A percentile compares a stretch with the other conserved stretches of the same genome.
Conservation (phyloP, 805 yeast species). For the Lachancea sp. region DNA sequence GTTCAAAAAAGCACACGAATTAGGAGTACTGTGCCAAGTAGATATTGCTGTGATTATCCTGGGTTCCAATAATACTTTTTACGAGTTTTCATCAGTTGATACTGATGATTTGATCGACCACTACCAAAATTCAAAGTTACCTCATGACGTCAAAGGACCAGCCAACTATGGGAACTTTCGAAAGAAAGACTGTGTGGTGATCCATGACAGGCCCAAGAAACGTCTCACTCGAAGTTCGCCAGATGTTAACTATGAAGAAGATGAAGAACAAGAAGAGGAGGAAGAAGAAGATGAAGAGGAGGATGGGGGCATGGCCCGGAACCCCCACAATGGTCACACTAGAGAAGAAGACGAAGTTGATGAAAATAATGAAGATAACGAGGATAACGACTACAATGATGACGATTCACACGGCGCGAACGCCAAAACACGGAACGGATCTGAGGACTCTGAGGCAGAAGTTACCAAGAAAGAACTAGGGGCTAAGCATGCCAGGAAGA, state of each 20-base stretch:
- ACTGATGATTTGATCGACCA: constrained; percentile 44
- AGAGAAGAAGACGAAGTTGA: constrained; percentile 8
- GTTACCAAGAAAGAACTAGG: neutral
- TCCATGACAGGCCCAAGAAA: constrained; percentile 8
- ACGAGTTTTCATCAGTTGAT: constrained; percentile 74
- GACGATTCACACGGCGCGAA: constrained; percentile 5
- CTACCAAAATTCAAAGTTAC: constrained; percentile 31
- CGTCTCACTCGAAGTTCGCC: constrained; percentile 1
- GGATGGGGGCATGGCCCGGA: neutral
- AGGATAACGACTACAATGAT: constrained; percentile 13
- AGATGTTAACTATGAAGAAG: neutral
- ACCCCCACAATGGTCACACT: too few species aligned
- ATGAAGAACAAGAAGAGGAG: constrained; percentile 11
- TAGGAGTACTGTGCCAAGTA: constrained; percentile 85
- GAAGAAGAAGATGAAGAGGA: constrained; percentile 5
- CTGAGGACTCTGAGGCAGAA: neutral
- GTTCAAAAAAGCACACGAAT: constrained; percentile 55
- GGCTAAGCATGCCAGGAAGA: constrained; percentile 1
- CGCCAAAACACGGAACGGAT: neutral
- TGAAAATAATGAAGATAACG: constrained; percentile 5
- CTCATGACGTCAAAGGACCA: constrained; percentile 60
- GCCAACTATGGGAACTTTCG: constrained; percentile 58
- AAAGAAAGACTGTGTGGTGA: constrained; percentile 25
- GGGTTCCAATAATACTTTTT: constrained; percentile 75
- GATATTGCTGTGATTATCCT: constrained; percentile 86